phyloP scores from a whole-genome alignment of 306 rosid genomes.

The Medicago ruthenica region DNA sequence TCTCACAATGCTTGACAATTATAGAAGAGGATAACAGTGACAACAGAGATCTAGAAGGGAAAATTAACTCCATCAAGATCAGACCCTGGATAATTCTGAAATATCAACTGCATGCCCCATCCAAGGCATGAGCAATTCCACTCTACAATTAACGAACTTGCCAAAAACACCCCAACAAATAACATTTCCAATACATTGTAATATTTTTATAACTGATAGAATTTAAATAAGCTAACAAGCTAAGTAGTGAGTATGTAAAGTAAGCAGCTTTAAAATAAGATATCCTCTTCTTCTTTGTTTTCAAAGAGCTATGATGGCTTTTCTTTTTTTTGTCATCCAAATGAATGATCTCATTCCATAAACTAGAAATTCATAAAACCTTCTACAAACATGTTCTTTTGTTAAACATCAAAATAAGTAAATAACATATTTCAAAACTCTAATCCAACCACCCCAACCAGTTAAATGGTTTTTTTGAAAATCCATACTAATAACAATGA shows the following conservation, averaged over 20 bases:
- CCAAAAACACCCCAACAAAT: neutral
- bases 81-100: no score
- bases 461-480: conserved; percentile 10
- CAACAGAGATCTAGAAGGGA: conserved; percentile 20
- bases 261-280: conserved; percentile 28
- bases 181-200: neutral
- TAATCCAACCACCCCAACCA: conserved; percentile 11
- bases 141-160: neutral
- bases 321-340: neutral
- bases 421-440: conserved; percentile 27
- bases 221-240: conserved; percentile 5
- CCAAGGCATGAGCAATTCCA: conserved; percentile 19
- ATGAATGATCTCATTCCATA: neutral
- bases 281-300: neutral
- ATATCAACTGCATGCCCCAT: neutral
- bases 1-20: conserved; percentile 20
- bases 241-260: no score
- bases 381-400: neutral
- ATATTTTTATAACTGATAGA: neutral
- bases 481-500: conserved; percentile 25
- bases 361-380: conserved; percentile 25
- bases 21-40: conserved; percentile 27
- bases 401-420: neutral
- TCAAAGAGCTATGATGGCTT: conserved; percentile 10
- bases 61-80: conserved; percentile 26